These are phyloP conservation scores for Rhodotorula babjevae DNA, from an alignment of 768 basidiomycete species.

Conservation along the genomic window DNA sequence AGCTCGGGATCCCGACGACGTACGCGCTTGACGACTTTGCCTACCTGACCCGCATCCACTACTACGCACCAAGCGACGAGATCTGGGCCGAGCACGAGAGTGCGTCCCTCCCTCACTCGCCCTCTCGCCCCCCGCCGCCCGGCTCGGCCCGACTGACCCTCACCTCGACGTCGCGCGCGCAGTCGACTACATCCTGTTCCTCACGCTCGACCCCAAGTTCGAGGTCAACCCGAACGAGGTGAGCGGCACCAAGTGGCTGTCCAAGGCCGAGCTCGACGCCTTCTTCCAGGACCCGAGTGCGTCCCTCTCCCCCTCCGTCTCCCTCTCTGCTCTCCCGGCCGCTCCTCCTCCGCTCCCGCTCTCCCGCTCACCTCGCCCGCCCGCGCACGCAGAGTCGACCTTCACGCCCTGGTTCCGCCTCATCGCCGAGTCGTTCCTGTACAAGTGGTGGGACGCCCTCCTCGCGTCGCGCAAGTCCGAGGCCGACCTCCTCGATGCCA, in stretches of 20 bases:
- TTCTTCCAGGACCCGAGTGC: slow-evolving; percentile 82
- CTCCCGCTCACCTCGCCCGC: background rate
- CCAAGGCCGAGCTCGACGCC: slow-evolving; percentile 76
- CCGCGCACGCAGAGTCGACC: slow-evolving; percentile 54
- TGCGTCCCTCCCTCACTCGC: slow-evolving; percentile 45
- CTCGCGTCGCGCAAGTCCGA: slow-evolving; percentile 45
- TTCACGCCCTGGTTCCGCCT: slow-evolving; percentile 99
- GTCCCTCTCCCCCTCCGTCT: slow-evolving; percentile 23
- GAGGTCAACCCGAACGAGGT: slow-evolving; percentile 85
- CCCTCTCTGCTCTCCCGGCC: background rate
- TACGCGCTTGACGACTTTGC: slow-evolving; percentile 82
- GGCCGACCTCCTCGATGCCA: slow-evolving; percentile 14
- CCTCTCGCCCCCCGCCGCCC: background rate
- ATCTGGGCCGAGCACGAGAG: slow-evolving; percentile 99
- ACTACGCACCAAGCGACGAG: slow-evolving; percentile 85
- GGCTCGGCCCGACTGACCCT: background rate
- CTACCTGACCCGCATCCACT: slow-evolving; percentile 93
- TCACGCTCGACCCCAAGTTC: slow-evolving; percentile 80
- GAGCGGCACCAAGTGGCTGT: slow-evolving; percentile 81
- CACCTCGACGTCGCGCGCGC: background rate
- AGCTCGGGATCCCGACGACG: slow-evolving; percentile 77
- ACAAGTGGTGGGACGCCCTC: slow-evolving; percentile 97
- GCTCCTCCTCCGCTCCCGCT: background rate
- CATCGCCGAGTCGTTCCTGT: slow-evolving; percentile 91
- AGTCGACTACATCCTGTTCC: slow-evolving; percentile 98